Conservation (phyloP, 768 basidiomycete genomes). For the Ramaria sp. region DNA sequence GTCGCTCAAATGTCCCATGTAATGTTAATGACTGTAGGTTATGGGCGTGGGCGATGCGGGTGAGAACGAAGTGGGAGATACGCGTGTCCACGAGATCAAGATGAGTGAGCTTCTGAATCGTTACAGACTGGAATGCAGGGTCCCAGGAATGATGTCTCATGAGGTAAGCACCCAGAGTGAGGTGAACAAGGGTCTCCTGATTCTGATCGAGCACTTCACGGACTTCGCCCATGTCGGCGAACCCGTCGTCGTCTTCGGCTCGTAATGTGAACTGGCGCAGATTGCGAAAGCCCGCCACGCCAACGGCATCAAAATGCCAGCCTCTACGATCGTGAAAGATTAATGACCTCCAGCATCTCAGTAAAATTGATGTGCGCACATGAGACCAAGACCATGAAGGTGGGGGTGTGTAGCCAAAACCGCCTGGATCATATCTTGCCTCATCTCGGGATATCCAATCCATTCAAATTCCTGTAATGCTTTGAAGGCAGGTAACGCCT, state of each 20-base stretch:
- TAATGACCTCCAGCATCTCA: too few species aligned
- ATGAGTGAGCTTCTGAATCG: conserved; percentile 57
- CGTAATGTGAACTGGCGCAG: conserved; percentile 57
- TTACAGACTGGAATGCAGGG: conserved; percentile 47
- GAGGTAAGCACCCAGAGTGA: conserved; percentile 62
- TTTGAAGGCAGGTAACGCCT: conserved; percentile 52
- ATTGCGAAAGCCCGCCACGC: conserved; percentile 50
- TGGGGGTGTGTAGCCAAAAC: conserved; percentile 43
- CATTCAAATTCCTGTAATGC: conserved; percentile 56
- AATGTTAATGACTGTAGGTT: conserved; percentile 52
- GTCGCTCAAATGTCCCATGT: conserved; percentile 56
- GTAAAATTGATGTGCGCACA: conserved; percentile 25
- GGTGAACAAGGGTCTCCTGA: conserved; percentile 42
- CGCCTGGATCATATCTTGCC: conserved; percentile 54
- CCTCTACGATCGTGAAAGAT: conserved; percentile 27
- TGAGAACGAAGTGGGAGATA: conserved; percentile 53
- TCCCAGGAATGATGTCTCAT: conserved; percentile 58
- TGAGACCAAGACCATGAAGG: conserved; percentile 46
- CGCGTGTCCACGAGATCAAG: conserved; percentile 62
- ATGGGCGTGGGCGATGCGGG: conserved; percentile 52
- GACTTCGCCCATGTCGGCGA: conserved; percentile 60
- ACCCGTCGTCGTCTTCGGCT: conserved; percentile 62
- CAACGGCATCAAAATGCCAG: conserved; percentile 66
- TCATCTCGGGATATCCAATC: conserved; percentile 68
- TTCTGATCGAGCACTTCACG: conserved; percentile 54